Conservation (phyloP, 75 land plant species). For the Selaginella moellendorffii region DNA sequence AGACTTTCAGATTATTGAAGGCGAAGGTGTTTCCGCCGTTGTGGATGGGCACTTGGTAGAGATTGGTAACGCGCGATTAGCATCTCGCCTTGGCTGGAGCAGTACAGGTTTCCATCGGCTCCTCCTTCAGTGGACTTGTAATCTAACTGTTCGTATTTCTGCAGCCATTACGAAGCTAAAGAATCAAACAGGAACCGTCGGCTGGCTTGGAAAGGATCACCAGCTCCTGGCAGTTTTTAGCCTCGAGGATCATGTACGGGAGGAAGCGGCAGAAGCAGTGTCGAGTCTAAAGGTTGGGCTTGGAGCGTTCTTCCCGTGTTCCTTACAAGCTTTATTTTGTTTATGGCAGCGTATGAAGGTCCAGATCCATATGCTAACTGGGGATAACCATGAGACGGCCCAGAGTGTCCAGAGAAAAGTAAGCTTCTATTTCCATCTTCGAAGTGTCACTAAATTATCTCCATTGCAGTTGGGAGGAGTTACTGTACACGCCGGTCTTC, state of each 20-base stretch:
- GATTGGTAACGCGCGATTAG: conserved; percentile 66
- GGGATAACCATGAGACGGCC: no score
- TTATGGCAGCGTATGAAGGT: no score
- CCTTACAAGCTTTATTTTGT: no score
- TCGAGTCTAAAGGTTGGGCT: not conserved
- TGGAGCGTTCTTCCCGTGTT: no score
- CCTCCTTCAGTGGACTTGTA: not conserved
- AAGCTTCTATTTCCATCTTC: no score
- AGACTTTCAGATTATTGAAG: conserved; percentile 48
- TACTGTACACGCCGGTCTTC: no score
- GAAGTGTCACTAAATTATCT: no score
- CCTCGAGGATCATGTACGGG: not conserved
- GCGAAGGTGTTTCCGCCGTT: conserved; percentile 65
- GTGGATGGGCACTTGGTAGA: conserved; percentile 48
- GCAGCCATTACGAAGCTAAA: not conserved
- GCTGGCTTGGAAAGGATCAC: not conserved
- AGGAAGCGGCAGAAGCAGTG: not conserved
- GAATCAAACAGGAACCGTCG: not conserved
- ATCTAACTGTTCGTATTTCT: not conserved
- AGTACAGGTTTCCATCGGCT: not conserved
- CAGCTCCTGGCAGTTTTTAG: not conserved
- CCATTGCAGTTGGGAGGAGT: no score
- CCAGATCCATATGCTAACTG: no score
- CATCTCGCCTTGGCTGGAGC: conserved; percentile 38
- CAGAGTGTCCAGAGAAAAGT: no score